Evolutionary conservation across 768 basidiomycete species (phyloP).

Genomic region (Leccinellum albellum): DNA sequence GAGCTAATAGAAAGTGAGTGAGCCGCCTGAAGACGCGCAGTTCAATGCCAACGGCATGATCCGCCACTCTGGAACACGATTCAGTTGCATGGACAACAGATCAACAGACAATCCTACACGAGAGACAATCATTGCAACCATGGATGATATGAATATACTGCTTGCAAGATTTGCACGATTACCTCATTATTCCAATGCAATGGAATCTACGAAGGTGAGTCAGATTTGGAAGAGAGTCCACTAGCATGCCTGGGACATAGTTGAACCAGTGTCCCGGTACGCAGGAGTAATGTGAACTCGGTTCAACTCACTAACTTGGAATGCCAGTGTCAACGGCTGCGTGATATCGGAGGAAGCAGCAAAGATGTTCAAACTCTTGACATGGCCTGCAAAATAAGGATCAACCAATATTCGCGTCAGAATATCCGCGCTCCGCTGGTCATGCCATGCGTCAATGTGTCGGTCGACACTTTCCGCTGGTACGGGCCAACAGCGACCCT

Average conservation of each 20-base stretch:
- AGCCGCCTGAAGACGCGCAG: constrained; percentile 52
- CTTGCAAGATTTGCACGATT: constrained; percentile 48
- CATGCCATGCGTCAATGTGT: constrained; percentile 46
- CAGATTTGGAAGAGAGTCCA: constrained; percentile 64
- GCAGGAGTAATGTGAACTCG: constrained; percentile 1
- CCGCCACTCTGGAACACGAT: constrained; percentile 26
- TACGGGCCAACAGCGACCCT: constrained; percentile 9
- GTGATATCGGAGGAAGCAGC: constrained; percentile 46
- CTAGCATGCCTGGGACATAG: constrained; percentile 52
- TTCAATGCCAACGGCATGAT: constrained; percentile 42
- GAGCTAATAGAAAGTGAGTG: constrained; percentile 56
- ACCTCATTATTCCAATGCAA: constrained; percentile 56
- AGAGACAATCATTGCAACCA: constrained; percentile 56
- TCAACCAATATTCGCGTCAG: constrained; percentile 64
- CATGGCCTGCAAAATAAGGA: constrained; percentile 51
- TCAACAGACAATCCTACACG: constrained; percentile 33
- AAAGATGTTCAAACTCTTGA: constrained; percentile 57
- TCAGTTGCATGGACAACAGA: neutral
- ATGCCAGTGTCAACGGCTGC: constrained; percentile 57
- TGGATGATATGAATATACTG: constrained; percentile 49
- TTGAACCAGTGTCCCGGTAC: neutral
- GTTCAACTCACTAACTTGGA: constrained; percentile 67
- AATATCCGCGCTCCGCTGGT: constrained; percentile 65
- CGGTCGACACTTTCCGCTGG: constrained; percentile 15
- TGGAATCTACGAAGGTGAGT: constrained; percentile 56